These are phyloP conservation scores for Wickerhamomyces sp. DNA, from an alignment of 1,139 yeast genomes.

Conservation along the genomic window DNA sequence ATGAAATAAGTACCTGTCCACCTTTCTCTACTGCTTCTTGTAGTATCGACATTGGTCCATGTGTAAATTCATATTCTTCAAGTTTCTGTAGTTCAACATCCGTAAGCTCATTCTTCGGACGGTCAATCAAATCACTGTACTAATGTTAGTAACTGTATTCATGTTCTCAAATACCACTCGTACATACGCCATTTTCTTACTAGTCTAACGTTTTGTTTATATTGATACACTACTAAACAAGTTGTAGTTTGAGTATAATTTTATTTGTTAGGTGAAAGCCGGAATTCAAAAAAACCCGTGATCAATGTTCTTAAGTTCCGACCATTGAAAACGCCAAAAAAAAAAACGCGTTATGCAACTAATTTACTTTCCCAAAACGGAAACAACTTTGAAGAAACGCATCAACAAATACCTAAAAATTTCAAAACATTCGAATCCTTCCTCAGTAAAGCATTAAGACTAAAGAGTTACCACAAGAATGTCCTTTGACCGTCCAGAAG, in stretches of 20 bases:
- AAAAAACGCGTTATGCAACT: background rate
- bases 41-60: slow-evolving; percentile 88
- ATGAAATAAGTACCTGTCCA: slow-evolving; percentile 78
- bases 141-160: slow-evolving; percentile 15
- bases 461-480: slow-evolving; percentile 8
- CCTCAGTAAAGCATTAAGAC: no score
- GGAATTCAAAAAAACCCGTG: no score
- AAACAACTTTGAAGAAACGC: background rate
- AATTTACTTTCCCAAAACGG: slow-evolving; percentile 3
- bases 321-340: background rate
- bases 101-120: slow-evolving; percentile 75
- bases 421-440: no score
- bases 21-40: slow-evolving; percentile 74
- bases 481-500: slow-evolving; percentile 46
- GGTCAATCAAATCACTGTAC: slow-evolving; percentile 58
- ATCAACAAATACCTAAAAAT: no score
- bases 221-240: no score
- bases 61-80: slow-evolving; percentile 85
- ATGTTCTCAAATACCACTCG: no score
- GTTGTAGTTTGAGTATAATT: no score
- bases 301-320: no score
- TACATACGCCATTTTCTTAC: slow-evolving; percentile 17
- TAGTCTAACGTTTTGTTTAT: background rate
- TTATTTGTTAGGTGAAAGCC: no score
- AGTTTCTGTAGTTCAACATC: slow-evolving; percentile 74